phyloP scores from a whole-genome alignment of 768 basidiomycete species.

The Boletus tylopilopsis region DNA sequence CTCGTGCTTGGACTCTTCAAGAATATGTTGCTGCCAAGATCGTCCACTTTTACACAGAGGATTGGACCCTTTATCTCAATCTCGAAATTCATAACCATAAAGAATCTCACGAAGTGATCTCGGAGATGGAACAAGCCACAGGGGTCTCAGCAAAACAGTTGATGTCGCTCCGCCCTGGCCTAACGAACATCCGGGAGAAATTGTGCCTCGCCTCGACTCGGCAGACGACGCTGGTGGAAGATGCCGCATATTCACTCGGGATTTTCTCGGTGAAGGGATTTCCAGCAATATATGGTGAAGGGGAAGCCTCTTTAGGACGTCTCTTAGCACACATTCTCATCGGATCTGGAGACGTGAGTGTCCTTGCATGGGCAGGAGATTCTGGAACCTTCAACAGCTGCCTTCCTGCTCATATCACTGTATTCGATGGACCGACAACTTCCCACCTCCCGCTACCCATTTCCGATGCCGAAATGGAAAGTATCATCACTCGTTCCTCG shows the following conservation, averaged over 20 bases:
- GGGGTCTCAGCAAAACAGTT: not conserved
- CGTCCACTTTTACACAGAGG: not conserved
- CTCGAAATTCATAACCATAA: not conserved
- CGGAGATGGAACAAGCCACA: slow-evolving; percentile 3
- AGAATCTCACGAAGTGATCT: not conserved
- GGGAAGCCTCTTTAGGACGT: not conserved
- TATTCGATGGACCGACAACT: no score
- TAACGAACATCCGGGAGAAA: slow-evolving; percentile 1
- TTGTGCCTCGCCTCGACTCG: not conserved
- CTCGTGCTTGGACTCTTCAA: not conserved
- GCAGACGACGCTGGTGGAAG: not conserved
- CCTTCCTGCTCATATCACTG: no score
- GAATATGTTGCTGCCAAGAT: not conserved
- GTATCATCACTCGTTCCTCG: not conserved
- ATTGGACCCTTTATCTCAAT: not conserved
- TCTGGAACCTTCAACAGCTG: not conserved
- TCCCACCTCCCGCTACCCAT: not conserved
- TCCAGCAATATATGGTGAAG: not conserved
- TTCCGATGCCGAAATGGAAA: not conserved
- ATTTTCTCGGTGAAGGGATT: not conserved
- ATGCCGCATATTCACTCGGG: not conserved
- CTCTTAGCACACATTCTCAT: not conserved
- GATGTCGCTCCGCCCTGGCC: not conserved
- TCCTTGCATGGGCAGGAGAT: slow-evolving; percentile 7
- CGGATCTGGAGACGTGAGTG: not conserved